Evolutionary conservation across 2,329 filamentous ascomycete genomes (phyloP).

Genomic region (Magnaporthales sp.): DNA sequence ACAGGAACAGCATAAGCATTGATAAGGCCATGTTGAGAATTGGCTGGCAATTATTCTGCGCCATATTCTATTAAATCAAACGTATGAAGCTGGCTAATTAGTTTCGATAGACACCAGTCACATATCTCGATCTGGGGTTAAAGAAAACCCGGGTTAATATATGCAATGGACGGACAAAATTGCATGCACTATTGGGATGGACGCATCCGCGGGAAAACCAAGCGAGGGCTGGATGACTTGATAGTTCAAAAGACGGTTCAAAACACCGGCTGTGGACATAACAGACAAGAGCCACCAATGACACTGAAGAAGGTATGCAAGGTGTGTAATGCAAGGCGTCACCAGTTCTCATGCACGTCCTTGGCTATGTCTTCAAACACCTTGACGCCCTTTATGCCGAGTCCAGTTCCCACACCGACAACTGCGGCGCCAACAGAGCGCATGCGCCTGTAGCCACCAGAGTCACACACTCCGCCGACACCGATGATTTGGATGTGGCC

Average conservation of each 20-base stretch:
- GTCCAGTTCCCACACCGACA: slow-evolving; percentile 61
- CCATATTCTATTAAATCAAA: background rate
- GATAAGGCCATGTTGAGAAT: background rate
- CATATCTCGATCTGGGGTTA: background rate
- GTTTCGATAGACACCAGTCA: background rate
- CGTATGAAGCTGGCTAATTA: background rate
- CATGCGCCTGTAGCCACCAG: slow-evolving; percentile 56
- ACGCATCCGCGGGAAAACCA: background rate
- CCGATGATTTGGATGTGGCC: slow-evolving; percentile 57
- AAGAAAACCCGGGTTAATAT: background rate
- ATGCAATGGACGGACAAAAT: background rate
- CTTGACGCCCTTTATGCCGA: slow-evolving; percentile 52
- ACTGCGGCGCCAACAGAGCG: slow-evolving; percentile 53
- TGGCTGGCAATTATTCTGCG: background rate
- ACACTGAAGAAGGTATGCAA: background rate
- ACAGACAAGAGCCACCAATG: background rate
- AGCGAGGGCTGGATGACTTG: background rate
- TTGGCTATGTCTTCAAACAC: slow-evolving; percentile 60
- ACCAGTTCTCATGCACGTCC: background rate
- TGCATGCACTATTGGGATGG: background rate
- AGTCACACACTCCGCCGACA: slow-evolving; percentile 62
- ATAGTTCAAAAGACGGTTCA: background rate
- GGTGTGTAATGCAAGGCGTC: background rate
- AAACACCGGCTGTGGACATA: background rate
- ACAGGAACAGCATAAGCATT: background rate